Conservation (phyloP, 2,329 filamentous ascomycete genomes). For the Tolypocladium ovalisporum region DNA sequence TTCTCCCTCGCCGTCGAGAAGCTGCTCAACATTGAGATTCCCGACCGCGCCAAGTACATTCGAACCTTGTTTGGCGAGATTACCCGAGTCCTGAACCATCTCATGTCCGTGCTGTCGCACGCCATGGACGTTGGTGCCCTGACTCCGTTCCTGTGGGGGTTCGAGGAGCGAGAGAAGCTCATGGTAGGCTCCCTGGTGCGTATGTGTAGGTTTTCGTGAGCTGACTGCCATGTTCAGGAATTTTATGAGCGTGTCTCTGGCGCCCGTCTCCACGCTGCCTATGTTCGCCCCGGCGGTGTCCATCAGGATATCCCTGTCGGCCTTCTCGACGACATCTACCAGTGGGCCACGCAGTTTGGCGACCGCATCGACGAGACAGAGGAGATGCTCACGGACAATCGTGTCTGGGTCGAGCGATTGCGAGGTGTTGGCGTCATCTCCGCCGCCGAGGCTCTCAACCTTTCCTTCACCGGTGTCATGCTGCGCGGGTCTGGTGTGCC, state of each 20-base stretch:
- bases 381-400: slow-evolving; percentile 97
- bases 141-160: slow-evolving; percentile 98
- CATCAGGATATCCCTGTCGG: slow-evolving; percentile 90
- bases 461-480: slow-evolving; percentile 96
- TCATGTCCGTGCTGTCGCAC: slow-evolving; percentile 95
- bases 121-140: slow-evolving; percentile 98
- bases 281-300: slow-evolving; percentile 92
- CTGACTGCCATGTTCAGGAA: slow-evolving; percentile 50
- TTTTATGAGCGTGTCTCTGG: slow-evolving; percentile 99
- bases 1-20: slow-evolving; percentile 95
- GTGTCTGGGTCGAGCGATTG: slow-evolving; percentile 94
- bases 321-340: slow-evolving; percentile 96
- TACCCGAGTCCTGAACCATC: slow-evolving; percentile 87
- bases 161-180: slow-evolving; percentile 98
- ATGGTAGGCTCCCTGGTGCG: slow-evolving; percentile 56
- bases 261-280: slow-evolving; percentile 92
- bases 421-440: slow-evolving; percentile 85
- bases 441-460: slow-evolving; percentile 90
- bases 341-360: slow-evolving; percentile 98
- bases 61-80: slow-evolving; percentile 92
- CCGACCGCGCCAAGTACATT: slow-evolving; percentile 92
- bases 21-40: slow-evolving; percentile 91
- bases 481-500: slow-evolving; percentile 91
- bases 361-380: slow-evolving; percentile 98
- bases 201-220: not conserved